Base-by-base conservation (phyloP, 306 rosid species). In the Quercus robur region DNA sequence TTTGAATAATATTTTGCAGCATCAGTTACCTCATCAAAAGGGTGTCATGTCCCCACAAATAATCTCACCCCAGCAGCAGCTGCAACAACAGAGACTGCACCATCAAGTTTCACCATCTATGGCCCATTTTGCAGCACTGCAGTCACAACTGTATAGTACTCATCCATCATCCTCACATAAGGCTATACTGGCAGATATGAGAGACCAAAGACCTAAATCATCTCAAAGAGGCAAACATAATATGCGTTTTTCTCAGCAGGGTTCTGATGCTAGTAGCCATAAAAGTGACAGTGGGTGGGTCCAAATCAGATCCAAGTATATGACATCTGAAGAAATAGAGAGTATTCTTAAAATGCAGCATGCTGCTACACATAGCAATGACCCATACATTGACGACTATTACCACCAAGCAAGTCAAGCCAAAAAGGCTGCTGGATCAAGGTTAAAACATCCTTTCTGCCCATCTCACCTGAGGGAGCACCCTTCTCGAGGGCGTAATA, bases 1-100 rank as follows among this genome's bases (percentile, higher is more conserved):
- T 71, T 75, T 89, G 8, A 91, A 83, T 83, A 86, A 84, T 80
- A 87, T 94, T 82, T 73, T 94, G 94, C 98, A 94, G 81, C 98
- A 91, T 71, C 97, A 91, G 74, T 86, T 91, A 56, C 87, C 93
- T 52, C 97, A 87, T 77, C 97, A 83, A 25, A 87, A 80, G 67
- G 88, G 85, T 58, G 58, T 86, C 23, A 15, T 85, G 17, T 41
- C 90, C 49, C 83, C 86, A 51, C 88, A 87, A 70, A 56, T 87
- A 68, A 77, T 87, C 83, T 23, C 75, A 26, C 23, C 38, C 73
- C 88, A 87, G 73, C 81, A 85, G 80, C 88, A 82, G 67, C 87
- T 85, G 57, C 90, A 76, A 61, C 90, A 80, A 75, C 86, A 85
- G 54, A 87, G 90, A 75, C 25, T 84, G 78, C 90, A 85, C 57